Evolutionary conservation across 345 rosid genomes (phyloP), one percentile per base, ranked within the genome.

Genomic region (Dipteronia dyeriana): DNA sequence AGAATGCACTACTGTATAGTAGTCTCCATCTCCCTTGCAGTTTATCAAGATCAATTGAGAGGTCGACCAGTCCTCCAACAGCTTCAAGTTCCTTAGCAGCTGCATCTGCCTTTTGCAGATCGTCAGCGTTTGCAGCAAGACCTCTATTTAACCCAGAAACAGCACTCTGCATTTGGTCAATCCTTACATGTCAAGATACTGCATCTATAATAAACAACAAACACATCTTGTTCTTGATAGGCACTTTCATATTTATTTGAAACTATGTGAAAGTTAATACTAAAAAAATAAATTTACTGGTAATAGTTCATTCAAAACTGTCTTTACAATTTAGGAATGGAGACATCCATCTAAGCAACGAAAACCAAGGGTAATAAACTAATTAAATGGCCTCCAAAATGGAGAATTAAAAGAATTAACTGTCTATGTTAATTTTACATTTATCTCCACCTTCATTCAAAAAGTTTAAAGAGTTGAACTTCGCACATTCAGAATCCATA

Each of bases 11-110:
- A 86, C 98, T 95, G 76, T 91, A 95, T 65, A 92, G 75, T 10
- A 95, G 85, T 82, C 88, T 95, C 99, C 98, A 95, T 63, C 84
- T 90, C 51, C 99, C 99, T 88, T 93, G 99, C 14, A 95, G 83
- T 41, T 80, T 90, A 57, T 90, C 96, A 4, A 95, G 80, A 82
- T 79, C 80, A 16, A 59, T 56, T 0, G 89, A 81, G 68, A 92
- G 83, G 81, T 93, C 96, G 47, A 93, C 93, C 0, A 74, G 84
- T 79, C 96, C 92, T 80, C 90, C 92, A 23, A 75, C 94, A 7
- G 80, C 70, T 86, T 95, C 99, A 38, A 95, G 86, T 74, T 88
- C 90, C 79, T 93, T 95, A 38, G 96, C 91, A 70, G 95, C 95
- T 7, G 73, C 80, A 5, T 92, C 97, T 73, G 94, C 95, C 80